Base-by-base conservation (phyloP, 352 stramenopile species). In the Phytophthora pinifolia region DNA sequence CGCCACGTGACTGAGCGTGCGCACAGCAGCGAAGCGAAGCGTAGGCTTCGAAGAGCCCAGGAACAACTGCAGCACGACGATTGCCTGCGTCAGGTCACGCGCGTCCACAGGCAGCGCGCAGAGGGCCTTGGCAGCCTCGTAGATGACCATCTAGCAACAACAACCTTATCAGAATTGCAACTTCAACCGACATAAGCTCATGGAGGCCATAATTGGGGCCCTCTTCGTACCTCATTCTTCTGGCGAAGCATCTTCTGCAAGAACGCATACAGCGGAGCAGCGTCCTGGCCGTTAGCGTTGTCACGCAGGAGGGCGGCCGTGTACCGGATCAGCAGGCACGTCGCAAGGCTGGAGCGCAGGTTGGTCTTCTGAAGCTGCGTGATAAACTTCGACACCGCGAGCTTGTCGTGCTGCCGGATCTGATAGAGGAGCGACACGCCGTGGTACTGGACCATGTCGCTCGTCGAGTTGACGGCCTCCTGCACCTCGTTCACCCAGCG, bases 401-500 rank as follows among this genome's bases (percentile, higher is more conserved):
- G 88, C 41, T 92, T 88, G 82, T 99, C 98, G 67, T 99, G 91
- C 57, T 97, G 91, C 50, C 98, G 98, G 67, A 99, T 99, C 69
- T 98, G 88, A 72, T 99, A 99, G 9, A 99, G 79, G 8, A 99
- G 80, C 25, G 95, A 93, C 46, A 99, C 91, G 8, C 95, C 97
- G 59, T 99, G 97, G 79, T 98, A 99, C 79, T 99, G 95, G 10
- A 99, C 98, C 97, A 99, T 99, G 51, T 99, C 95, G 70, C 98
- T 87, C 14, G 85, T 85, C 34, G 90, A 98, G 61, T 89, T 96
- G 7, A 98, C 88, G 4, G 95, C 96, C 62, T 99, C 96, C 65
- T 98, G 92, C 17, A 98, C 95, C 77, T 99, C 97, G 59, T 97
- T 98, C 39, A 99, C 96, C 97, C 97, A 98, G 32, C 92, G 86